Percentiles rank a stretch among this genome's conserved stretches.
Evolutionary conservation across 2,329 filamentous ascomycete species (phyloP).

Genomic region (Talaromyces sp.): DNA sequence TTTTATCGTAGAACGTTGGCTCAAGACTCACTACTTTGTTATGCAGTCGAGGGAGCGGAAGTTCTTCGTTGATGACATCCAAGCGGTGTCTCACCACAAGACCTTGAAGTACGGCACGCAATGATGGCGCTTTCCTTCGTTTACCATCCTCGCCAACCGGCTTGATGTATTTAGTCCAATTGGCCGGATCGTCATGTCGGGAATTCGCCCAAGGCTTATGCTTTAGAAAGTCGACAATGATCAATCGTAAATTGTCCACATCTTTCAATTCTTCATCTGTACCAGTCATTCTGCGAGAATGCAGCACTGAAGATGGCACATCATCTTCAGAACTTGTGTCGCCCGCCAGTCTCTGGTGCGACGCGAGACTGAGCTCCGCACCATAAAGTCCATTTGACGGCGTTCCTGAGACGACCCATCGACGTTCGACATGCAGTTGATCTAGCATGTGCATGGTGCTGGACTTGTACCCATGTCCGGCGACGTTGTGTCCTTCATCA

Average conservation of each 20-base stretch:
- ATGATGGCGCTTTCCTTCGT: slow-evolving; percentile 41
- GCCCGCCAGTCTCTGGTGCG: slow-evolving; percentile 35
- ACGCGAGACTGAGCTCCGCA: slow-evolving; percentile 58
- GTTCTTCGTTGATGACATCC: slow-evolving; percentile 63
- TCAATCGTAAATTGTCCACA: slow-evolving; percentile 61
- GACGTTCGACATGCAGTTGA: slow-evolving; percentile 59
- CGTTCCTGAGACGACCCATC: slow-evolving; percentile 89
- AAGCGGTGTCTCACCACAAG: slow-evolving; percentile 77
- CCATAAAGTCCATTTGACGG: slow-evolving; percentile 81
- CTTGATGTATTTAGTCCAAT: slow-evolving; percentile 72
- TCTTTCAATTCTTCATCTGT: slow-evolving; percentile 59
- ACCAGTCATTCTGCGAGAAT: slow-evolving; percentile 34
- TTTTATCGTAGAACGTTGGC: slow-evolving; percentile 77
- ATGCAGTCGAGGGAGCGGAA: slow-evolving; percentile 65
- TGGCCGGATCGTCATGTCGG: slow-evolving; percentile 54
- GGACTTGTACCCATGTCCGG: slow-evolving; percentile 60
- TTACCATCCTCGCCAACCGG: slow-evolving; percentile 55
- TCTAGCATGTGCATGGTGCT: slow-evolving; percentile 54
- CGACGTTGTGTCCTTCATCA: slow-evolving; percentile 85
- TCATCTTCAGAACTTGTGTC: slow-evolving; percentile 33
- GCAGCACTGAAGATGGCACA: slow-evolving; percentile 31
- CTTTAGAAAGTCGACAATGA: slow-evolving; percentile 68
- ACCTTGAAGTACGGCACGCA: slow-evolving; percentile 68
- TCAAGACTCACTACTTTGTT: slow-evolving; percentile 71
- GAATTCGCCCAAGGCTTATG: slow-evolving; percentile 74